Evolutionary conservation across 2,329 filamentous ascomycete species (phyloP).

Genomic region (Fonsecaea pugnacius): DNA sequence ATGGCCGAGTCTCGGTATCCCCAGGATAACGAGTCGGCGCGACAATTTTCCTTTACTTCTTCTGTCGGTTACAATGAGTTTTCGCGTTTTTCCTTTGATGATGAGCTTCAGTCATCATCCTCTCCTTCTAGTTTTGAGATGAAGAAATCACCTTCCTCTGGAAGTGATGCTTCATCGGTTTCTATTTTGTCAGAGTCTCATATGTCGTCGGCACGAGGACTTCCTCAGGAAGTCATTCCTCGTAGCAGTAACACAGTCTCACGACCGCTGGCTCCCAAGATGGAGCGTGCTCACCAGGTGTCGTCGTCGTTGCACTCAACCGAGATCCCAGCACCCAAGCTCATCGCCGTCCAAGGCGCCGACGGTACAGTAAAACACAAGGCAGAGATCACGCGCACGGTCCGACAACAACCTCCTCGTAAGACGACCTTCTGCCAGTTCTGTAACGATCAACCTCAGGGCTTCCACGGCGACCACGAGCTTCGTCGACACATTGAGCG

Average conservation of each 20-base stretch:
- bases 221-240: constrained; percentile 54
- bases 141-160: constrained; percentile 55
- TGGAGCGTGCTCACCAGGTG: constrained; percentile 42
- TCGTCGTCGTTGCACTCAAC: constrained; percentile 38
- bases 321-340: constrained; percentile 49
- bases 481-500: constrained; percentile 69
- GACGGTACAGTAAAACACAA: constrained; percentile 61
- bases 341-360: constrained; percentile 56
- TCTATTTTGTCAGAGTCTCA: constrained; percentile 38
- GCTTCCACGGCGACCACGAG: constrained; percentile 87
- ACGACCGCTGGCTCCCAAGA: constrained; percentile 57
- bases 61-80: constrained; percentile 43
- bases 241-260: constrained; percentile 40
- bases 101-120: constrained; percentile 44
- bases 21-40: constrained; percentile 34
- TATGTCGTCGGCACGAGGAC: constrained; percentile 51
- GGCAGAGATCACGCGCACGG: constrained; percentile 59
- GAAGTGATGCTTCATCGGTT: constrained; percentile 51
- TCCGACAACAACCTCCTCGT: constrained; percentile 68
- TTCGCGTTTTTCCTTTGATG: constrained; percentile 38
- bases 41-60: constrained; percentile 44
- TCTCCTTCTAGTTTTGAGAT: constrained; percentile 53
- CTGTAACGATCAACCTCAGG: constrained; percentile 74
- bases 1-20: constrained; percentile 36
- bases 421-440: constrained; percentile 63